These are phyloP conservation scores for Pachyrhizus erosus DNA, from an alignment of 306 rosid species.

Conservation along the genomic window DNA sequence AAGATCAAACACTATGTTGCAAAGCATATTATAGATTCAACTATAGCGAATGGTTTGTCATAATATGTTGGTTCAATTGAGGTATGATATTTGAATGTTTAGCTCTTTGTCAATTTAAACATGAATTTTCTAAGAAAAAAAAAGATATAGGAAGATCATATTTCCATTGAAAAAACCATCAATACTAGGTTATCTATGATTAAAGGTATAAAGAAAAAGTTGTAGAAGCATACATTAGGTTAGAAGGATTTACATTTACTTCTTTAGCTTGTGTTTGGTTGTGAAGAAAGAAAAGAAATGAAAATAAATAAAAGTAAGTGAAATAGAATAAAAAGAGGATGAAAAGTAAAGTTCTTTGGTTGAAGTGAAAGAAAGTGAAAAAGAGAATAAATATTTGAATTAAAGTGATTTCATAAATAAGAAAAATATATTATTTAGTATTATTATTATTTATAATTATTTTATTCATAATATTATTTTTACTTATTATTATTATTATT, in stretches of 20 bases:
- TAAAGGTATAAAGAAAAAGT: not conserved
- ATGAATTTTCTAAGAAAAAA: conserved; percentile 16
- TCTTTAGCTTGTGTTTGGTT: no score
- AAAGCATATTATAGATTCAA: conserved; percentile 91
- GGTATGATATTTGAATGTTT: conserved; percentile 55
- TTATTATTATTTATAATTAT: no score
- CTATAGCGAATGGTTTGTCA: conserved; percentile 82
- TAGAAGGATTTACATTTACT: not conserved
- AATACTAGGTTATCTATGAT: not conserved
- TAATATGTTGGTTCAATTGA: conserved; percentile 80
- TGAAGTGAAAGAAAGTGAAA: no score
- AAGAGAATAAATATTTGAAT: no score
- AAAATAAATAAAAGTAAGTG: no score
- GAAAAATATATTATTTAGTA: no score
- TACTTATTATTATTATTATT: no score
- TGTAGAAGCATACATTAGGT: conserved; percentile 11
- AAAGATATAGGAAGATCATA: not conserved
- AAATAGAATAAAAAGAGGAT: no score
- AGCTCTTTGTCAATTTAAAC: conserved; percentile 13
- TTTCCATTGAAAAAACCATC: conserved; percentile 24
- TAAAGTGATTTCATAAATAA: no score
- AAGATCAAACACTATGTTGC: conserved; percentile 90
- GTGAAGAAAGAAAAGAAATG: no score
- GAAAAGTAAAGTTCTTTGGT: no score
- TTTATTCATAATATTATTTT: no score